Percentiles rank a stretch among this genome's conserved stretches.
Conservation (phyloP, 148 eudicot species). For the Dianthus caryophyllus region DNA sequence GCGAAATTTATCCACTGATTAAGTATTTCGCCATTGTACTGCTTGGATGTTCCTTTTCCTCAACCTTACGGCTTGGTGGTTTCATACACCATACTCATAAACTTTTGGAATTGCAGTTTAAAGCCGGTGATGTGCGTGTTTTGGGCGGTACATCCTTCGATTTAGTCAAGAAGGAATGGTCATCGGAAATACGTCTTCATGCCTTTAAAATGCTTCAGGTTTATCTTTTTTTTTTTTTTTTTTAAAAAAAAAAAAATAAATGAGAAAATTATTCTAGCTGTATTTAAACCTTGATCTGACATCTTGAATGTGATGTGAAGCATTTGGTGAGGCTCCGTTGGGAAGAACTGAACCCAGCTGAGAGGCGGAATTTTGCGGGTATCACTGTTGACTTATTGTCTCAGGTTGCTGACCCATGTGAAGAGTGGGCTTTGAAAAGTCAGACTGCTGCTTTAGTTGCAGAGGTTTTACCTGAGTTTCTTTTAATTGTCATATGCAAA, state of each 20-base stretch:
- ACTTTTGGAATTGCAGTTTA: constrained; percentile 47
- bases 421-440: constrained; percentile 94
- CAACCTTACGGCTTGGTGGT: neutral
- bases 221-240: too few relatives aligned
- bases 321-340: constrained; percentile 92
- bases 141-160: constrained; percentile 75
- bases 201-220: constrained; percentile 98
- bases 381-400: constrained; percentile 72
- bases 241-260: too few relatives aligned
- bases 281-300: constrained; percentile 15
- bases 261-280: too few relatives aligned
- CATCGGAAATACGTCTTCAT: constrained; percentile 85
- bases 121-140: constrained; percentile 77
- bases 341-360: constrained; percentile 67
- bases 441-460: constrained; percentile 93
- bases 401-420: constrained; percentile 64
- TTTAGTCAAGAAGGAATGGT: constrained; percentile 86
- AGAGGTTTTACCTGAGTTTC: constrained; percentile 45
- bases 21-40: neutral
- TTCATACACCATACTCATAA: constrained; percentile 1
- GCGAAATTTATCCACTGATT: neutral
- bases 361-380: constrained; percentile 68
- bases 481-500: neutral
- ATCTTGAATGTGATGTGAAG: constrained; percentile 33
- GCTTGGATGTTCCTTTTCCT: constrained; percentile 4